Conservation (phyloP, 2,329 filamentous ascomycete genomes). For the Akanthomyces muscarius region DNA sequence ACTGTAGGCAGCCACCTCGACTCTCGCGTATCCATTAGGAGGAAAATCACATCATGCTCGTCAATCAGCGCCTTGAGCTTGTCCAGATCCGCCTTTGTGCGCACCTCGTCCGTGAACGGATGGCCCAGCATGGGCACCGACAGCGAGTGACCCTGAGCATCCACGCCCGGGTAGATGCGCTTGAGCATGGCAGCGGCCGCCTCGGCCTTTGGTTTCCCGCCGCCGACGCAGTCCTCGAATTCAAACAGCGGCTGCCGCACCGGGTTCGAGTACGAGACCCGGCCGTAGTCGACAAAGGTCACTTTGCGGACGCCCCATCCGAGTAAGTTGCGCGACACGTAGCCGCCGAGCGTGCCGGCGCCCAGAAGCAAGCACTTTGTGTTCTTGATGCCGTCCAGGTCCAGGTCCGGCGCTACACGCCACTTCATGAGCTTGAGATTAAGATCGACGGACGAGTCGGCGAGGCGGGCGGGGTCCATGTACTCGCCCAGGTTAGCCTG, state of each 20-base stretch:
- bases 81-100: conserved; percentile 69
- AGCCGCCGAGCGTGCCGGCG: conserved; percentile 88
- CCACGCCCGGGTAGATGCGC: conserved; percentile 87
- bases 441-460: conserved; percentile 90
- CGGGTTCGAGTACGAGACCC: conserved; percentile 92
- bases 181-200: conserved; percentile 75
- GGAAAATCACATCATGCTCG: conserved; percentile 85
- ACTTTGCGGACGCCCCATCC: conserved; percentile 96
- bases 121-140: conserved; percentile 96
- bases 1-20: conserved; percentile 93
- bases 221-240: conserved; percentile 82
- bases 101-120: conserved; percentile 69
- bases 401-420: conserved; percentile 83
- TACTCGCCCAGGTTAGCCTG: conserved; percentile 83
- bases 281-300: conserved; percentile 91
- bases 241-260: conserved; percentile 90
- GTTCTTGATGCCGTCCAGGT: conserved; percentile 83
- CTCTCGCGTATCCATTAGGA: conserved; percentile 96
- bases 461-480: conserved; percentile 83
- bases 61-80: conserved; percentile 71
- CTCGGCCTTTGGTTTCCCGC: conserved; percentile 77
- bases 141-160: conserved; percentile 73
- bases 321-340: conserved; percentile 86
- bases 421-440: conserved; percentile 99
- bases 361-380: conserved; percentile 88